A percentile compares a stretch with the other conserved stretches of the same genome.
Evolutionary conservation across 495 filamentous ascomycete species (phyloP).

Genomic region (Pyrenula massariospora): DNA sequence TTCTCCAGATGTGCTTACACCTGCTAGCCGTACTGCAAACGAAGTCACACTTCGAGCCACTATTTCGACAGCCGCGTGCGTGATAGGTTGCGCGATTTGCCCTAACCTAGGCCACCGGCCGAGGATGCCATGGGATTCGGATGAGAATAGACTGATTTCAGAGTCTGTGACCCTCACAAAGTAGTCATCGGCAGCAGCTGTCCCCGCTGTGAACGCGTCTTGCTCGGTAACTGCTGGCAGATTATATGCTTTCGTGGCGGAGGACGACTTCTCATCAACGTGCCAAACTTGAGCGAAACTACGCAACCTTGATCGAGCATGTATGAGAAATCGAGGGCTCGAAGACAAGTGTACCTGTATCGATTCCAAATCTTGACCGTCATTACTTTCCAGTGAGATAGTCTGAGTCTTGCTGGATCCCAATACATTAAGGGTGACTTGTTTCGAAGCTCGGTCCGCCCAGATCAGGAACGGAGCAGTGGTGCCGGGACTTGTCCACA

Average conservation of each 20-base stretch:
- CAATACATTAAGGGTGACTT: conserved; percentile 68
- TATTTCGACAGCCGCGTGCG: conserved; percentile 75
- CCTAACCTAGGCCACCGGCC: conserved; percentile 53
- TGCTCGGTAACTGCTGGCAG: conserved; percentile 55
- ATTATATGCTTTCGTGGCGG: conserved; percentile 60
- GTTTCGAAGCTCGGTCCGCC: conserved; percentile 57
- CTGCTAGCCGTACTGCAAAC: conserved; percentile 67
- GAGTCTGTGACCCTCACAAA: conserved; percentile 69
- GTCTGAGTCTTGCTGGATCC: conserved; percentile 52
- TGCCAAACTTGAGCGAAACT: conserved; percentile 84
- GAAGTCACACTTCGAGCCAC: conserved; percentile 48
- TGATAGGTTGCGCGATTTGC: conserved; percentile 21
- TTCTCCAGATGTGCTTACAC: conserved; percentile 59
- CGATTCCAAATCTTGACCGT: conserved; percentile 46
- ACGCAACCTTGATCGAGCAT: conserved; percentile 56
- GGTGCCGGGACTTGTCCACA: conserved; percentile 47
- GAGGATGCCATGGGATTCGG: conserved; percentile 61
- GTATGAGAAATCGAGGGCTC: conserved; percentile 29
- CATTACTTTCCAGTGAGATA: conserved; percentile 36
- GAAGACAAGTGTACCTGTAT: conserved; percentile 37
- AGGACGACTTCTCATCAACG: conserved; percentile 53
- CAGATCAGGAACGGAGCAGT: conserved; percentile 72
- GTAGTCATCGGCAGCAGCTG: conserved; percentile 67
- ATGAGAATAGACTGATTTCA: conserved; percentile 63
- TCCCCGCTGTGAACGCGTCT: conserved; percentile 71